Percentiles rank a stretch among this genome's conserved stretches.
These are phyloP conservation scores for Agaricus bisporus DNA, from an alignment of 768 basidiomycete genomes.

Conservation along the genomic window DNA sequence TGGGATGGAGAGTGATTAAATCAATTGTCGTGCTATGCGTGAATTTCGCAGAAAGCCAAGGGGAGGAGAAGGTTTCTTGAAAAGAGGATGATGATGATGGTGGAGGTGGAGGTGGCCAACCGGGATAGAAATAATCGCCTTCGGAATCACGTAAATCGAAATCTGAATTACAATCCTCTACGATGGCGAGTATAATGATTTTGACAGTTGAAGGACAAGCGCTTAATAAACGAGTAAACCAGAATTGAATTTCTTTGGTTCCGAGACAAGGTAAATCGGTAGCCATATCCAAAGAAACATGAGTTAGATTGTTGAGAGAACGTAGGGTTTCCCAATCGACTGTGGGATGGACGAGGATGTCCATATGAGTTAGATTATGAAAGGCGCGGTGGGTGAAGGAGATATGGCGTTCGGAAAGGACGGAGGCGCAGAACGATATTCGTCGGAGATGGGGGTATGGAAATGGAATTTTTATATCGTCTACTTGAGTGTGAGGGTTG, in stretches of 20 bases:
- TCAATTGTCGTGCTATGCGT: not conserved
- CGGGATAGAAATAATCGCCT: slow-evolving; percentile 3
- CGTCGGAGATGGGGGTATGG: slow-evolving; percentile 3
- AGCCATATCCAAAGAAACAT: slow-evolving; percentile 6
- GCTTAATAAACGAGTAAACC: not conserved
- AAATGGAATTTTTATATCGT: not conserved
- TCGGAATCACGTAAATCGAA: slow-evolving; percentile 7
- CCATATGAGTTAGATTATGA: slow-evolving; percentile 4
- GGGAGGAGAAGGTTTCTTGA: no score
- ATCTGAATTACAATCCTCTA: slow-evolving; percentile 1
- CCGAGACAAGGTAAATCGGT: not conserved
- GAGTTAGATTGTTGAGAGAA: not conserved
- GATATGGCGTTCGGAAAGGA: slow-evolving; percentile 1
- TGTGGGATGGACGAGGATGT: not conserved
- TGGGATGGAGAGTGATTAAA: no score
- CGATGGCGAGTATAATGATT: not conserved
- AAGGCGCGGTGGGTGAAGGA: slow-evolving; percentile 4
- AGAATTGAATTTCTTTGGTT: not conserved
- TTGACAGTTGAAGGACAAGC: slow-evolving; percentile 5
- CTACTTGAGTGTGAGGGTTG: not conserved
- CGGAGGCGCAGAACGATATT: slow-evolving; percentile 6
- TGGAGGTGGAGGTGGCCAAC: no score
- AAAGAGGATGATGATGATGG: not conserved
- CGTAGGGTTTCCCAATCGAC: slow-evolving; percentile 6
- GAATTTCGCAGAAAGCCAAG: not conserved